Conservation (phyloP, 805 yeast species). For the Wickerhamiella qilinensis region DNA sequence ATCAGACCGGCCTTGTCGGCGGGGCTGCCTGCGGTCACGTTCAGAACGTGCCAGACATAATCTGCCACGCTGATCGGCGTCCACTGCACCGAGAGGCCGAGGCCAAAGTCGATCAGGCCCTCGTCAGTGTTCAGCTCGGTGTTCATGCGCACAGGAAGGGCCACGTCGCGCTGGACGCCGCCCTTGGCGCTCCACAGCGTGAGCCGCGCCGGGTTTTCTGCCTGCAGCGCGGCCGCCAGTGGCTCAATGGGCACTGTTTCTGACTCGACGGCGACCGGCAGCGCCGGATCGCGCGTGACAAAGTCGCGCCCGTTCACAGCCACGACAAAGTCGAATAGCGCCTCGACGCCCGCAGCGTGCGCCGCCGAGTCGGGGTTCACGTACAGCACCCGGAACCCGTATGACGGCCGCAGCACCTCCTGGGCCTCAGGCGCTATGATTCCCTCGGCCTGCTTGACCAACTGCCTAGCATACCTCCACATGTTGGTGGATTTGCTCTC, state of each 20-base stretch:
- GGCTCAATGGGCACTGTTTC: slow-evolving; percentile 5
- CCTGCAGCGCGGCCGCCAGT: slow-evolving; percentile 7
- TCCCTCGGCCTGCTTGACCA: slow-evolving; percentile 34
- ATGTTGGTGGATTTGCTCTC: neutral
- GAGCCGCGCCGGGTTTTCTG: slow-evolving; percentile 27
- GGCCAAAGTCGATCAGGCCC: slow-evolving; percentile 32
- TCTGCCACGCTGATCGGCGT: slow-evolving; percentile 62
- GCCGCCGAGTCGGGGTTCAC: slow-evolving; percentile 34
- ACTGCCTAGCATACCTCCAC: slow-evolving; percentile 23
- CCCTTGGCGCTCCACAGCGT: slow-evolving; percentile 85
- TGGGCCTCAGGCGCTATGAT: slow-evolving; percentile 19
- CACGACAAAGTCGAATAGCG: slow-evolving; percentile 80
- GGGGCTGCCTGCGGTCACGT: slow-evolving; percentile 59
- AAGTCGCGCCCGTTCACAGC: slow-evolving; percentile 41
- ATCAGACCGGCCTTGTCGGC: slow-evolving; percentile 70
- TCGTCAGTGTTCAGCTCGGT: neutral
- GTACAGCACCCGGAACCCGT: slow-evolving; percentile 44
- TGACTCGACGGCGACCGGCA: slow-evolving; percentile 1
- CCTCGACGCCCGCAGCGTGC: slow-evolving; percentile 42
- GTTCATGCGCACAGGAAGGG: slow-evolving; percentile 5
- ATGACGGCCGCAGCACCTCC: slow-evolving; percentile 15
- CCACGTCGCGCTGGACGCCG: slow-evolving; percentile 10
- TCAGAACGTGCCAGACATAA: slow-evolving; percentile 73
- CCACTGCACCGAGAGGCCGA: slow-evolving; percentile 50
- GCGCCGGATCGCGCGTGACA: slow-evolving; percentile 1